These are phyloP conservation scores for Stachybotrys chartarum DNA, from an alignment of 2,329 filamentous ascomycete genomes.

Conservation along the genomic window DNA sequence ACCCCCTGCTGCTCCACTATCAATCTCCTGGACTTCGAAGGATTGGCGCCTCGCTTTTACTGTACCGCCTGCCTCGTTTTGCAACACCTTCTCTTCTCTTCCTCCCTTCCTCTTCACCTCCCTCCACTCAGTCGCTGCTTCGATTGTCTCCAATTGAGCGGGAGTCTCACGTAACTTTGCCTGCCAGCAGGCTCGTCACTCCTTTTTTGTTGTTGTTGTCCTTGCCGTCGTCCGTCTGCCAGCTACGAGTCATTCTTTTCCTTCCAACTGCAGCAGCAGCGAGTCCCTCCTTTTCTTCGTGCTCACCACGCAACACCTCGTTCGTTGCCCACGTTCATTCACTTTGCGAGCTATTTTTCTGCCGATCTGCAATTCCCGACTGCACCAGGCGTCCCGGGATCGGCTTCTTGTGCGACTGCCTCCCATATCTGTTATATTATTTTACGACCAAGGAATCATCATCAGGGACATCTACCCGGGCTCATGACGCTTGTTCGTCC, in stretches of 20 bases:
- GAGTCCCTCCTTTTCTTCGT: conserved; percentile 8
- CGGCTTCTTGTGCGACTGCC: not conserved
- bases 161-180: conserved; percentile 23
- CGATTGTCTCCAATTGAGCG: conserved; percentile 24
- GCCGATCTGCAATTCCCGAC: not conserved
- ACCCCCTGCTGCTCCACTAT: not conserved
- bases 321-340: not conserved
- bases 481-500: not conserved
- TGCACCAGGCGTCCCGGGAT: not conserved
- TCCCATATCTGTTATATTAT: not conserved
- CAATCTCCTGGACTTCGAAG: not conserved
- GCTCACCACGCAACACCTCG: not conserved
- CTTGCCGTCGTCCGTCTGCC: not conserved
- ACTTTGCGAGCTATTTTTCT: not conserved
- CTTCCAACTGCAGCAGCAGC: not conserved
- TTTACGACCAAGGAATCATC: not conserved
- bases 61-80: not conserved
- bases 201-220: conserved; percentile 14
- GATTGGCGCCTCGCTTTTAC: not conserved
- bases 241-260: not conserved
- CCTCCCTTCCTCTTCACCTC: conserved; percentile 16
- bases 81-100: conserved; percentile 14
- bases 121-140: conserved; percentile 24
- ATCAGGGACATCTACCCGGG: not conserved
- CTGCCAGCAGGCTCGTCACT: conserved; percentile 50